Conservation (phyloP, 345 rosid species). For the Mercurialis annua region DNA sequence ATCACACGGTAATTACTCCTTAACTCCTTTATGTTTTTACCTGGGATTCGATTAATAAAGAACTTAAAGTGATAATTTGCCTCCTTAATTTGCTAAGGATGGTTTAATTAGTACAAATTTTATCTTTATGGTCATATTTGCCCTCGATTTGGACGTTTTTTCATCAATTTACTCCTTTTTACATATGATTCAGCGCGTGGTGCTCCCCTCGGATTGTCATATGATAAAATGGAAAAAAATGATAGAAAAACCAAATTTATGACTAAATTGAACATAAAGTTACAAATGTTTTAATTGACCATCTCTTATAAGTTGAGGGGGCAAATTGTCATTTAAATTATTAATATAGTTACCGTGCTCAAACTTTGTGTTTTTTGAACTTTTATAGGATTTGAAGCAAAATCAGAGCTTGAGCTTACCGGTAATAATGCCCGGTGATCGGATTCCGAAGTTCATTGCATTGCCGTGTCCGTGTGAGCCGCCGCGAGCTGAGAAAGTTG, state of each 20-base stretch:
- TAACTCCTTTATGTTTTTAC: background rate
- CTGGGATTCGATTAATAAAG: background rate
- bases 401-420: constrained; percentile 56
- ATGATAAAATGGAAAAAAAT: too few species aligned
- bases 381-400: constrained; percentile 53
- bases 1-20: constrained; percentile 38
- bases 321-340: background rate
- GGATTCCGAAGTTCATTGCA: constrained; percentile 82
- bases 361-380: background rate
- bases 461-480: constrained; percentile 89
- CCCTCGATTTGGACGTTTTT: too few species aligned
- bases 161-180: too few species aligned
- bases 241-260: too few species aligned
- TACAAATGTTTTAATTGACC: too few species aligned
- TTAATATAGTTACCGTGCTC: background rate
- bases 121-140: too few species aligned
- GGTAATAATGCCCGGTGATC: constrained; percentile 90
- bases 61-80: background rate
- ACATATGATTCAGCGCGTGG: too few species aligned
- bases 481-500: constrained; percentile 39
- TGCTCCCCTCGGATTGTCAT: too few species aligned
- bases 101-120: too few species aligned
- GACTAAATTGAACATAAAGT: too few species aligned
- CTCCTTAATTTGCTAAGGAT: too few species aligned
- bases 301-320: too few species aligned